Base-by-base conservation (phyloP, 2,329 filamentous ascomycete species). In the Rhynchosporium agropyri region DNA sequence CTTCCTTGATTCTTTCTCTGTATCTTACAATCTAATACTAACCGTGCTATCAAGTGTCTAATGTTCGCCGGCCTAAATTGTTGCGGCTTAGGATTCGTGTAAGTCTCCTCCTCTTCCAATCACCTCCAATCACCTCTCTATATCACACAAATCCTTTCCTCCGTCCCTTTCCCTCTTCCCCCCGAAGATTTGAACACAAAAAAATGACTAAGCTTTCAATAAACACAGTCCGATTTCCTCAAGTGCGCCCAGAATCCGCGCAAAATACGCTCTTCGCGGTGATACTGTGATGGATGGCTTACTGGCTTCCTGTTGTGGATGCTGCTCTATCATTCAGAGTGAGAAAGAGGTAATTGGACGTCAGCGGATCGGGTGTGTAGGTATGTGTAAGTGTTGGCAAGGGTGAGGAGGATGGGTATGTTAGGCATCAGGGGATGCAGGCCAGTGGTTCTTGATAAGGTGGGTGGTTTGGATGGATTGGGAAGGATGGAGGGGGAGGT, bases 231-330 rank as follows among this genome's bases (percentile, higher is more conserved):
- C 46, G 60, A 62, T 8, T 66, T 69, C 42, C 43, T 71, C 58
- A 67, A 69, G 50, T 71, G 70, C 38, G 31, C 40, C 40, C 9
- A 63, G 67, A 10, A 64, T 71, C 42, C 67, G 70, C 6, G 54
- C 65, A 13, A 59, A 60, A 31, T 71, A 70, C 59, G 58, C 54
- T 31, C 68, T 72, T 67, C 70, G 72, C 10, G 78, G 76, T 8
- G 76, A 74, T 49, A 68, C 75, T 1, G 69, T 77, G 4, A 66
- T 72, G 1, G 74, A 73, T 36, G 78, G 76, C 60, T 71, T 77
- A n/a, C 70, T 73, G 36, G 74, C 75, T 31, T 72, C 70, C 45
- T 79, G 74, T 66, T 73, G 71, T 60, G 58, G 58, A n/a, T 72
- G 70, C 61, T 72, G 71, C 58, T 55, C 67, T 3, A 36, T 73